A percentile compares a stretch with the other conserved stretches of the same genome.
Evolutionary conservation across 169 alveolate species (phyloP).

Genomic region (Perkinsus olseni): DNA sequence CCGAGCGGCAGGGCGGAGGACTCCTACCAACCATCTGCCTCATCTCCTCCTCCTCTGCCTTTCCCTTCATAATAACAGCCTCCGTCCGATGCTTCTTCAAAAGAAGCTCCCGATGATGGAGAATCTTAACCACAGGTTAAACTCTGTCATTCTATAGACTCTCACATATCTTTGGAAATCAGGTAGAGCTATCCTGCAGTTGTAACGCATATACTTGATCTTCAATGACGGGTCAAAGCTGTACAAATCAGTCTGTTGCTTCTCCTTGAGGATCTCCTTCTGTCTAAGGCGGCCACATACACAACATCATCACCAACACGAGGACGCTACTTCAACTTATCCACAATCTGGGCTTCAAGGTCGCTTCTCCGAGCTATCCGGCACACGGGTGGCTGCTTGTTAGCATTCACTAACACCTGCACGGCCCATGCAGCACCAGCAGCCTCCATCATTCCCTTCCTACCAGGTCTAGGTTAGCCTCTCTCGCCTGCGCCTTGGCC

Average conservation of each 20-base stretch:
- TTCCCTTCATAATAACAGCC: not conserved
- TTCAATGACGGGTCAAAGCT: conserved; percentile 13
- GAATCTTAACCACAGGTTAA: not conserved
- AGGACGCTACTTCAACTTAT: not conserved
- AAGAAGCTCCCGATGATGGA: conserved; percentile 11
- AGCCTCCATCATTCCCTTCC: not conserved
- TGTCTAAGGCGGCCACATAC: not conserved
- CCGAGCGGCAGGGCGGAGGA: not conserved
- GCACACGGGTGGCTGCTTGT: not conserved
- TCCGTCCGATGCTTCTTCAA: conserved; percentile 15
- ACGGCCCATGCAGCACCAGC: not conserved
- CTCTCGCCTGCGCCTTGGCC: not conserved
- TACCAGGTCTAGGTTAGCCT: not conserved
- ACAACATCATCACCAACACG: not conserved
- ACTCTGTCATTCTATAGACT: not conserved
- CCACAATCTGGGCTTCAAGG: not conserved
- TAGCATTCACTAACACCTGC: not conserved
- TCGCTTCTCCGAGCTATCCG: not conserved
- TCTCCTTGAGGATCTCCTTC: not conserved
- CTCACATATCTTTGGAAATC: conserved; percentile 9
- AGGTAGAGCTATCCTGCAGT: not conserved
- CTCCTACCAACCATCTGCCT: not conserved
- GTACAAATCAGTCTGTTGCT: not conserved
- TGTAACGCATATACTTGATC: conserved; percentile 7
- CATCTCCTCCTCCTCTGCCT: not conserved